These are phyloP conservation scores for Pisolithus thermaeus DNA, from an alignment of 1,284 basidiomycete species.

Conservation along the genomic window DNA sequence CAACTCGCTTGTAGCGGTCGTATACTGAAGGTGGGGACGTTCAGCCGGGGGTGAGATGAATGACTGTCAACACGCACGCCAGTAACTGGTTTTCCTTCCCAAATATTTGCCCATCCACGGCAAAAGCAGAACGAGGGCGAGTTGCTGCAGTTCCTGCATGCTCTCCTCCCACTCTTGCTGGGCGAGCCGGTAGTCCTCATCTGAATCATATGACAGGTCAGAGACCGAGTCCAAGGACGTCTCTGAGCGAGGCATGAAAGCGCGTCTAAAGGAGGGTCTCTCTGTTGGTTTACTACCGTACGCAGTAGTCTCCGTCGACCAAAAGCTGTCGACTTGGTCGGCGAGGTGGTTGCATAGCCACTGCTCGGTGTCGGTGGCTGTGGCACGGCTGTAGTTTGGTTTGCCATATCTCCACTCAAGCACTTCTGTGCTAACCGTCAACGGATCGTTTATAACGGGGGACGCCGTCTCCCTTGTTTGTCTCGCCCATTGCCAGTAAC, in stretches of 20 bases:
- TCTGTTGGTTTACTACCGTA: neutral
- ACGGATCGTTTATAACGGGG: too few relatives aligned
- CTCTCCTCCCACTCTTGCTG: slow-evolving; percentile 93
- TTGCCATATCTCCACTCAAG: neutral
- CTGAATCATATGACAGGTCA: slow-evolving; percentile 52
- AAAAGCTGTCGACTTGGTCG: too few relatives aligned
- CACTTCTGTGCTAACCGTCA: too few relatives aligned
- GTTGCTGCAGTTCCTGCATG: slow-evolving; percentile 74
- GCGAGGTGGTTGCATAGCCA: too few relatives aligned
- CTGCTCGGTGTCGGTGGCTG: neutral
- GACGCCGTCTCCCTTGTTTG: neutral
- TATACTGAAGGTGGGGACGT: slow-evolving; percentile 45
- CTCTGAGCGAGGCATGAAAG: slow-evolving; percentile 38
- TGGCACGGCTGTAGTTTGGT: neutral
- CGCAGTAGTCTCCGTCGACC: neutral
- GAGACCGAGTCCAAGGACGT: slow-evolving; percentile 45
- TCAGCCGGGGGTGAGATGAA: slow-evolving; percentile 10
- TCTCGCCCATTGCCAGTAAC: slow-evolving; percentile 2
- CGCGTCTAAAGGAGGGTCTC: neutral
- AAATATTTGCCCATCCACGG: slow-evolving; percentile 87
- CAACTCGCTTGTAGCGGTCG: slow-evolving; percentile 63
- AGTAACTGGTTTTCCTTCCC: slow-evolving; percentile 80
- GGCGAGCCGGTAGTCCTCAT: slow-evolving; percentile 67
- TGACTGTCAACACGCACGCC: slow-evolving; percentile 50
- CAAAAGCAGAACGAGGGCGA: slow-evolving; percentile 74